phyloP scores from a whole-genome alignment of 1,139 yeast species.

The Pichia sp. region DNA sequence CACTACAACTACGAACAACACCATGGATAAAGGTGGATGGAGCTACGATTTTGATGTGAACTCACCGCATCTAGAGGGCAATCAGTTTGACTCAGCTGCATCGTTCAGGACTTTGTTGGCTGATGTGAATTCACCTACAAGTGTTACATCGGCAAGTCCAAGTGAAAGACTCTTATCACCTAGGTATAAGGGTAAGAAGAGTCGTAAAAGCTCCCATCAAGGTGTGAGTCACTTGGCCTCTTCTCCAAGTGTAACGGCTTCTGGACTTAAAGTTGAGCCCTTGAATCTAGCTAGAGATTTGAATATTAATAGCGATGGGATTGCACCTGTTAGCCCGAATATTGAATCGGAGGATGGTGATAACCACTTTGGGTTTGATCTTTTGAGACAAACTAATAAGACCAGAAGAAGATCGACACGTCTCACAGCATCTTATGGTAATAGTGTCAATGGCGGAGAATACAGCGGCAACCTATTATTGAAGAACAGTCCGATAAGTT shows the following conservation, averaged over 20 bases:
- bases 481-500: conserved; percentile 19
- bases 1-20: conserved; percentile 7
- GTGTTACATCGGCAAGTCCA: conserved; percentile 8
- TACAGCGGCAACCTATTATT: conserved; percentile 9
- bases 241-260: too few species aligned
- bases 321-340: conserved; percentile 6
- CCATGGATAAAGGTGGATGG: conserved; percentile 9
- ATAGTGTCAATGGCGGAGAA: conserved; percentile 12
- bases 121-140: conserved; percentile 9
- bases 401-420: conserved; percentile 14
- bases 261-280: conserved; percentile 14
- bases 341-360: conserved; percentile 12
- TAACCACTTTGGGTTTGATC: conserved; percentile 16
- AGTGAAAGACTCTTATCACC: conserved; percentile 10
- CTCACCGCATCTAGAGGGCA: conserved; percentile 10
- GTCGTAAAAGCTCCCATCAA: conserved; percentile 5
- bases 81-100: conserved; percentile 15
- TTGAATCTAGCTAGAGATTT: conserved; percentile 14
- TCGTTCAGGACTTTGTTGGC: conserved; percentile 17
- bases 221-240: not conserved
- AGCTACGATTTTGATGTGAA: conserved; percentile 11
- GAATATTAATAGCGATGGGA: conserved; percentile 3
- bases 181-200: conserved; percentile 4
- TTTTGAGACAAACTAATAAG: conserved; percentile 15
- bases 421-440: conserved; percentile 8